A percentile compares a stretch with the other conserved stretches of the same genome.
Evolutionary conservation across 768 basidiomycete species (phyloP).

Genomic region (Amanita inopinata): DNA sequence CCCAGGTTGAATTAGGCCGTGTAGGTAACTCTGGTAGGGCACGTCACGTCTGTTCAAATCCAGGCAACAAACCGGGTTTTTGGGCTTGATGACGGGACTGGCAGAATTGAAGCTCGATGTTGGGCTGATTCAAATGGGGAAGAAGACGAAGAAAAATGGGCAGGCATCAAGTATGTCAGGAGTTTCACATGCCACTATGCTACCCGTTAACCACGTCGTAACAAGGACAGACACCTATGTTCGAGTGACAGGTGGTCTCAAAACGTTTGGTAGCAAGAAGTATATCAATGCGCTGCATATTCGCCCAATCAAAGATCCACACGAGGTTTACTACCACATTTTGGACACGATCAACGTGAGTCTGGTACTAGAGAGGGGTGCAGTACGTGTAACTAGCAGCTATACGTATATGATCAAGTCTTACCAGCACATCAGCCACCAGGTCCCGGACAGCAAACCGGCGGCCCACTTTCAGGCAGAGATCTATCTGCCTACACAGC

Average conservation of each 20-base stretch:
- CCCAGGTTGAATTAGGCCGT: background rate
- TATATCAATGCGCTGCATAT: slow-evolving; percentile 77
- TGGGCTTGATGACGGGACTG: slow-evolving; percentile 80
- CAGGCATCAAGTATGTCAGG: slow-evolving; percentile 32
- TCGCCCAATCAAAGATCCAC: slow-evolving; percentile 53
- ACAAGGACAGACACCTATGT: slow-evolving; percentile 68
- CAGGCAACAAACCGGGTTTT: slow-evolving; percentile 80
- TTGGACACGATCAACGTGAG: slow-evolving; percentile 66
- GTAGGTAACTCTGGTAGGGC: slow-evolving; percentile 67
- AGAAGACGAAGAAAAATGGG: slow-evolving; percentile 41
- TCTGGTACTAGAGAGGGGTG: slow-evolving; percentile 55
- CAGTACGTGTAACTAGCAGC: slow-evolving; percentile 29
- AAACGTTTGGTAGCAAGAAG: slow-evolving; percentile 70
- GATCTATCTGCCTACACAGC: slow-evolving; percentile 34
- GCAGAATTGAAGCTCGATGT: slow-evolving; percentile 63
- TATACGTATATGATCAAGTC: slow-evolving; percentile 3
- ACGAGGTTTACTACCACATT: slow-evolving; percentile 78
- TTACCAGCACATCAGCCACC: slow-evolving; percentile 19
- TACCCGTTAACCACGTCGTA: slow-evolving; percentile 5
- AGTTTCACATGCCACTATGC: background rate
- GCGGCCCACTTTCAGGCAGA: slow-evolving; percentile 12
- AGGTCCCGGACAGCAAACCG: slow-evolving; percentile 18
- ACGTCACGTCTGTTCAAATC: slow-evolving; percentile 55
- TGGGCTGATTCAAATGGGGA: slow-evolving; percentile 68
- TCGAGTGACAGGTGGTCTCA: slow-evolving; percentile 72